Base-by-base conservation (phyloP, 208 protist genomes). In the Crithidia brevicula region DNA sequence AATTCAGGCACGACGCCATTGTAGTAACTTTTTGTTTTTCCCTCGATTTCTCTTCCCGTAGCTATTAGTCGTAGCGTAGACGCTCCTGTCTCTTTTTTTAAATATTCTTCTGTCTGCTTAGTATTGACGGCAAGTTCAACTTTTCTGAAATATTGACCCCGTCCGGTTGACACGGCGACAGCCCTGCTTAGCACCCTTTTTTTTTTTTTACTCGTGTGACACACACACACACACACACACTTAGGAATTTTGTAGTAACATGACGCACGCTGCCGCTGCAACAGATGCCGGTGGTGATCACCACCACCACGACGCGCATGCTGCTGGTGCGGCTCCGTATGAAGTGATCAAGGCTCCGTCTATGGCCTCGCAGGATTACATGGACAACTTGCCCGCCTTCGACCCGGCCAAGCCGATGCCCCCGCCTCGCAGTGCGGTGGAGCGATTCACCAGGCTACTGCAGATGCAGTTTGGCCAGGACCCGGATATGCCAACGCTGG, bases 381-480 rank as follows among this genome's bases (percentile, higher is more conserved):
- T 83, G 22, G 80, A 93, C 31, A 83, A 85, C 57, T 27, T 89
- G 16, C 88, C 82, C 4, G 82, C 88, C 18, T 89, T 89, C 61
- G 82, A 89, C 67, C 74, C 60, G 16, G 53, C 33, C n/a, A 87
- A 81, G 65, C 49, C 62, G 16, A 64, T 72, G 51, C 77, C 76
- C 58, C 69, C 74, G 22, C 71, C 82, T 15, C 81, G 85, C 50
- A 78, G 49, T 47, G 71, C 79, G 3, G 79, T 81, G 42, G 70
- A 85, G 42, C 79, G 82, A 38, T 91, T 91, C 56, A 82, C 79
- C 16, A 68, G 76, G 1, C 77, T 86, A 27, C 52, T 93, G 34
- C 81, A 81, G 61, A 49, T 85, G 66, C 81, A 90, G 73, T 84
- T 75, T 36, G 82, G 79, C 20, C 81, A 91, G 60, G 84, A 91